Percentiles rank a stretch among this genome's conserved stretches.
These are phyloP conservation scores for Amaranthus hypochondriacus DNA, from an alignment of 148 eudicot genomes.

Conservation along the genomic window DNA sequence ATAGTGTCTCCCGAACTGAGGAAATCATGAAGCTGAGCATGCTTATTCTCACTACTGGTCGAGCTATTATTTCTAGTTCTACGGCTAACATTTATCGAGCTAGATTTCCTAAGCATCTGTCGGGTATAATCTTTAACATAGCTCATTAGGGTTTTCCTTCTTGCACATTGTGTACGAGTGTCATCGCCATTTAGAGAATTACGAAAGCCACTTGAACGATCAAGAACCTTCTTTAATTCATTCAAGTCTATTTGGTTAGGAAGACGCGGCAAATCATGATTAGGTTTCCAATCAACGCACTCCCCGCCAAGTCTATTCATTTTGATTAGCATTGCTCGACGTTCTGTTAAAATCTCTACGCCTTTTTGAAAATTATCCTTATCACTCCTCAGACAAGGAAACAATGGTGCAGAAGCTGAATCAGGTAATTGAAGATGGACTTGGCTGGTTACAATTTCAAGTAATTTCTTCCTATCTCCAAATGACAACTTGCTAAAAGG, in stretches of 20 bases:
- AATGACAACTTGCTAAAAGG: conserved; percentile 71
- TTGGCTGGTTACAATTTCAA: conserved; percentile 66
- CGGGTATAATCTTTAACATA: conserved; percentile 52
- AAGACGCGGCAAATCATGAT: conserved; percentile 30
- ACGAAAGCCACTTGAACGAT: conserved; percentile 40
- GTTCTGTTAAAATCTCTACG: conserved; percentile 32
- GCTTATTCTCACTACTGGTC: conserved; percentile 52
- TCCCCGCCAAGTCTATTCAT: conserved; percentile 44
- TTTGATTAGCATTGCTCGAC: conserved; percentile 47
- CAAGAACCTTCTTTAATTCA: conserved; percentile 55
- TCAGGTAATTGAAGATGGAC: conserved; percentile 43
- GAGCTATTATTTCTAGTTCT: conserved; percentile 40
- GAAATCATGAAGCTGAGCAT: conserved; percentile 66
- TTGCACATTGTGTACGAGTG: conserved; percentile 39
- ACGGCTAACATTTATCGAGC: conserved; percentile 38
- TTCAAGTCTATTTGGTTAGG: conserved; percentile 47
- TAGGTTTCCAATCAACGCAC: conserved; percentile 29
- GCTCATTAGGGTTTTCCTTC: conserved; percentile 53
- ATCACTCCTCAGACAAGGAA: conserved; percentile 51
- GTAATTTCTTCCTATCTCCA: conserved; percentile 74
- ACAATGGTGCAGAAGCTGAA: conserved; percentile 34
- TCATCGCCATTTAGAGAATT: conserved; percentile 41
- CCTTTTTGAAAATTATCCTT: conserved; percentile 36
- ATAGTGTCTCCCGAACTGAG: conserved; percentile 59
- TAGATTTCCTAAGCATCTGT: conserved; percentile 55